A percentile compares a stretch with the other conserved stretches of the same genome.
These are phyloP conservation scores for Kwoniella mangroviensis DNA, from an alignment of 768 basidiomycete species.

Conservation along the genomic window DNA sequence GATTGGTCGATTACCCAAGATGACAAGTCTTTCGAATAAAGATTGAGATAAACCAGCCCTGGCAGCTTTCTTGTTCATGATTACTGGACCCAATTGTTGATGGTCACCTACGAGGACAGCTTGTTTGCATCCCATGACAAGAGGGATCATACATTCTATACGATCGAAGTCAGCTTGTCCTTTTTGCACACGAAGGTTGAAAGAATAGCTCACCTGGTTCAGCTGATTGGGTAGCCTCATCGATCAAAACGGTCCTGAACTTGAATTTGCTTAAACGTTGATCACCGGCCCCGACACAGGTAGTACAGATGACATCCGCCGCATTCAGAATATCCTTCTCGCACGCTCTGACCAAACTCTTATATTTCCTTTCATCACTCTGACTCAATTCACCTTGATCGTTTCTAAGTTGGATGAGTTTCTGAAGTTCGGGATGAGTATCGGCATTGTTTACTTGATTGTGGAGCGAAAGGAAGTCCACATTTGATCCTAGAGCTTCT, in stretches of 20 bases:
- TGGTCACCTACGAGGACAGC: constrained; percentile 98
- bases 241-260: constrained; percentile 96
- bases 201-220: constrained; percentile 73
- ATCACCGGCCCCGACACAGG: constrained; percentile 97
- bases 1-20: constrained; percentile 93
- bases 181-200: background rate
- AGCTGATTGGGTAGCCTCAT: constrained; percentile 97
- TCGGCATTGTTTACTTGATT: constrained; percentile 97
- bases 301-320: constrained; percentile 98
- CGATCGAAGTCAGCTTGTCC: constrained; percentile 24
- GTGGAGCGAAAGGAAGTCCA: constrained; percentile 91
- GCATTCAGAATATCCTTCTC: constrained; percentile 95
- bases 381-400: constrained; percentile 97
- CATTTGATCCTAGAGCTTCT: constrained; percentile 95
- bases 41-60: constrained; percentile 98
- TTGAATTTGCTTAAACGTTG: constrained; percentile 95
- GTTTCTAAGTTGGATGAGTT: constrained; percentile 95
- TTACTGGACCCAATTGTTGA: constrained; percentile 95
- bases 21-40: constrained; percentile 93
- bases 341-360: constrained; percentile 89
- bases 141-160: constrained; percentile 97
- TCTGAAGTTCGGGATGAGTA: constrained; percentile 94
- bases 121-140: constrained; percentile 97
- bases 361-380: constrained; percentile 96
- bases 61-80: constrained; percentile 99